Evolutionary conservation across 192 early-diverging fungal genomes (phyloP).

Genomic region (Coemansia reversa): DNA sequence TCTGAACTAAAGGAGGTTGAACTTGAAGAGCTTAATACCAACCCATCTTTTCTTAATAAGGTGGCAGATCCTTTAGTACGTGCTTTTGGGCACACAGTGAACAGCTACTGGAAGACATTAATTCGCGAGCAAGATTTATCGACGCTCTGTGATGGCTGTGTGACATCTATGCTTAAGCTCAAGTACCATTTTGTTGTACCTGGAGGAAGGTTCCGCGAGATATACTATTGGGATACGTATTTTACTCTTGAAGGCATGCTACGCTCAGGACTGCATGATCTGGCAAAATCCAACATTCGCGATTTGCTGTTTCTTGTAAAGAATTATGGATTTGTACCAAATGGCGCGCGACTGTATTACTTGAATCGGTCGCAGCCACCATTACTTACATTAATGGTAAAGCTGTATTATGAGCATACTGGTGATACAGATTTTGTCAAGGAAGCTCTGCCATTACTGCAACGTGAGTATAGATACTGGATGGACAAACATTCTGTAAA

Average conservation of each 20-base stretch:
- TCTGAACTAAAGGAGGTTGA: slow-evolving; percentile 51
- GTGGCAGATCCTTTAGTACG: slow-evolving; percentile 51
- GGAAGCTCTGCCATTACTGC: slow-evolving; percentile 56
- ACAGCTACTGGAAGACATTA: slow-evolving; percentile 63
- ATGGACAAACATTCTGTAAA: slow-evolving; percentile 52
- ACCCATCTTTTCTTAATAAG: slow-evolving; percentile 49
- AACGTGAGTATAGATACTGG: slow-evolving; percentile 68
- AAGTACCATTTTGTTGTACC: slow-evolving; percentile 69
- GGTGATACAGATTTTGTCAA: slow-evolving; percentile 51
- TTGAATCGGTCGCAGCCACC: slow-evolving; percentile 76
- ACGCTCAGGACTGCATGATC: slow-evolving; percentile 54
- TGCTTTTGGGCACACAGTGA: slow-evolving; percentile 53
- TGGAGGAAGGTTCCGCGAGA: slow-evolving; percentile 71
- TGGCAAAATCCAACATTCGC: slow-evolving; percentile 57
- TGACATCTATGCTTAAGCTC: slow-evolving; percentile 55
- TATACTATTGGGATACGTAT: slow-evolving; percentile 76
- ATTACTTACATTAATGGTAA: slow-evolving; percentile 67
- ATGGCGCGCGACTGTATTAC: slow-evolving; percentile 74
- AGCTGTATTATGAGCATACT: slow-evolving; percentile 58
- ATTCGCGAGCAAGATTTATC: slow-evolving; percentile 57
- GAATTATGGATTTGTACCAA: slow-evolving; percentile 68
- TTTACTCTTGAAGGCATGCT: slow-evolving; percentile 67
- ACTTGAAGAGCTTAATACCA: slow-evolving; percentile 33
- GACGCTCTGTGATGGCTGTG: slow-evolving; percentile 58
- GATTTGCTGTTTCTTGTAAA: slow-evolving; percentile 64